These are phyloP conservation scores for Conticribra weissflogii DNA, from an alignment of 108 stramenopile species.

Conservation along the genomic window DNA sequence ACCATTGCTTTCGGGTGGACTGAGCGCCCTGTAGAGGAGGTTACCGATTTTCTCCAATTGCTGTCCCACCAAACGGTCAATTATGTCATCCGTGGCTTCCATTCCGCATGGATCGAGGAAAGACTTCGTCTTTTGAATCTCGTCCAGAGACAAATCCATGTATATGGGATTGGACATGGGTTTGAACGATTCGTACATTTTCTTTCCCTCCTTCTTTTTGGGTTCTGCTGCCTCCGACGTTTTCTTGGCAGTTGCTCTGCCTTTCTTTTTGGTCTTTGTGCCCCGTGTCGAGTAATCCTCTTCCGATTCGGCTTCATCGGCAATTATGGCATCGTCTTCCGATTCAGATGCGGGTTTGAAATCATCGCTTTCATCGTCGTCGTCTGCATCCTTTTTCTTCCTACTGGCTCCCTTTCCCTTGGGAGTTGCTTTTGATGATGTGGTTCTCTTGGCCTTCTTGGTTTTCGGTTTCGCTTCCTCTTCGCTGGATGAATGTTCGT, in stretches of 20 bases:
- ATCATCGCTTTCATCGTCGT: not conserved
- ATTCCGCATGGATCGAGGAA: constrained; percentile 78
- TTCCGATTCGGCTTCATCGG: constrained; percentile 6
- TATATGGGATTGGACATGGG: constrained; percentile 49
- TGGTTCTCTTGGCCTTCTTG: not conserved
- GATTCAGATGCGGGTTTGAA: constrained; percentile 11
- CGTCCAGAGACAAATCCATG: constrained; percentile 38
- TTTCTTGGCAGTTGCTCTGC: no score
- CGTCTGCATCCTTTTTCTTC: constrained; percentile 1
- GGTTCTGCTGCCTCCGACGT: not conserved
- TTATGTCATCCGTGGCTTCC: constrained; percentile 80
- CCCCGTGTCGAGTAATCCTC: not conserved
- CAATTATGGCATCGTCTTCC: not conserved
- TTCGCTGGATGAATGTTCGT: not conserved
- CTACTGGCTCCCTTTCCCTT: constrained; percentile 1
- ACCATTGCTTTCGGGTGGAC: constrained; percentile 7
- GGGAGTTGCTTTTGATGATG: not conserved
- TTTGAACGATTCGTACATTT: constrained; percentile 49
- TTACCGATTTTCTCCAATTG: constrained; percentile 61
- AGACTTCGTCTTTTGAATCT: constrained; percentile 31
- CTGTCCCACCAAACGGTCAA: constrained; percentile 60
- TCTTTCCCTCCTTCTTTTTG: constrained; percentile 11
- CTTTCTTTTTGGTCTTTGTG: no score
- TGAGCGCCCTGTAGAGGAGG: constrained; percentile 43
- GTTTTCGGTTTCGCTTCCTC: constrained; percentile 10